phyloP scores from a whole-genome alignment of 2,329 filamentous ascomycete genomes.

The Aspergillus persii region DNA sequence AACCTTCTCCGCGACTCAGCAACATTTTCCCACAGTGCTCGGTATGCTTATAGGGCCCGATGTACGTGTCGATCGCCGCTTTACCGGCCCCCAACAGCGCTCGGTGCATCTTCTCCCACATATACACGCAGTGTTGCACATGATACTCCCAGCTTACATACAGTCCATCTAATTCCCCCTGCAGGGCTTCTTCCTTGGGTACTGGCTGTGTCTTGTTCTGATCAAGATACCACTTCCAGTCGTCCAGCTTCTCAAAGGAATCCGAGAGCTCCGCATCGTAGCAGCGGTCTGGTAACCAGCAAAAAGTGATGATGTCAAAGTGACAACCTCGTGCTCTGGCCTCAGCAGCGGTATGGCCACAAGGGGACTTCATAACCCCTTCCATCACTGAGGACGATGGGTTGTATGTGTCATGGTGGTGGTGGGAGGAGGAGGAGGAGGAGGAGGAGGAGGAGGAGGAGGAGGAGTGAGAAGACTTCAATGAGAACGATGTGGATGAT shows the following conservation, averaged over 20 bases:
- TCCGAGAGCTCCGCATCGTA: not conserved
- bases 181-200: not conserved
- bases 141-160: constrained; percentile 1
- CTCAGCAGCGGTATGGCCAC: not conserved
- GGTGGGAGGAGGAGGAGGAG: no score
- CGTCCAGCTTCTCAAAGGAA: not conserved
- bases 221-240: constrained; percentile 2
- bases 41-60: not conserved
- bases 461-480: no score
- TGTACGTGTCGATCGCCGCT: not conserved
- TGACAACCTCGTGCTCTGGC: not conserved
- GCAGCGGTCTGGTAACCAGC: constrained; percentile 2
- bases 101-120: constrained; percentile 1
- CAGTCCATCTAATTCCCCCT: not conserved
- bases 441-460: no score
- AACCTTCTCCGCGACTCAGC: not conserved
- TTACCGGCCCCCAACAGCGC: not conserved
- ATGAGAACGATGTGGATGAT: no score
- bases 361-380: not conserved
- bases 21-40: constrained; percentile 3
- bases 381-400: not conserved
- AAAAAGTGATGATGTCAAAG: not conserved
- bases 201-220: not conserved
- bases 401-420: no score
- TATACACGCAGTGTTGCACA: not conserved